Percentiles rank a stretch among this genome's conserved stretches.
Conservation (phyloP, 108 stramenopile genomes). For the Skeletonema menzelii region DNA sequence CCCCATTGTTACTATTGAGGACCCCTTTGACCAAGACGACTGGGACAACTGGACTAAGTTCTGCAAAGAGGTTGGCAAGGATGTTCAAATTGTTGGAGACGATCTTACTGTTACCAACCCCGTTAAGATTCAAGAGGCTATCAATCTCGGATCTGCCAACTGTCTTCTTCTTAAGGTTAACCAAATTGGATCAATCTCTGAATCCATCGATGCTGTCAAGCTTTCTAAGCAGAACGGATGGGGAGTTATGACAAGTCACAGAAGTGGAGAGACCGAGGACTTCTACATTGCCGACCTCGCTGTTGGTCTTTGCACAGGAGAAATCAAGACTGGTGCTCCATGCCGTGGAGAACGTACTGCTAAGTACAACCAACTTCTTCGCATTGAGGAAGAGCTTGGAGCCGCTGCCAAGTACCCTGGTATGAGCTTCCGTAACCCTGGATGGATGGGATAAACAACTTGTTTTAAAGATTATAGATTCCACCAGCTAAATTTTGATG, state of each 20-base stretch:
- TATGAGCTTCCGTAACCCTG: conserved; percentile 82
- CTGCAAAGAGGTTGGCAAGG: conserved; percentile 81
- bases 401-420: conserved; percentile 79
- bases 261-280: conserved; percentile 99
- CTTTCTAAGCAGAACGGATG: conserved; percentile 98
- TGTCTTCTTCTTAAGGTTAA: conserved; percentile 99
- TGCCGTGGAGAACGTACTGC: conserved; percentile 98
- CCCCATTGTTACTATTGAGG: conserved; percentile 99
- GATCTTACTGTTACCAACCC: conserved; percentile 99
- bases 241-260: conserved; percentile 99
- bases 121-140: conserved; percentile 91
- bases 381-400: conserved; percentile 81
- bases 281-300: conserved; percentile 99
- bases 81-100: conserved; percentile 98
- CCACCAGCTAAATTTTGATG: background rate
- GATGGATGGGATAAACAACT: conserved; percentile 81
- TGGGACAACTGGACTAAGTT: conserved; percentile 97
- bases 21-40: conserved; percentile 99
- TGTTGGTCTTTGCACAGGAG: conserved; percentile 98
- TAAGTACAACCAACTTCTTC: conserved; percentile 97
- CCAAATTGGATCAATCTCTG: conserved; percentile 99
- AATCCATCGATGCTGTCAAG: conserved; percentile 98
- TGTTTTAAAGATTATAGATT: background rate
- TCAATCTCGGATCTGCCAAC: conserved; percentile 91
- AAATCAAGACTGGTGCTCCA: conserved; percentile 99